Percentiles rank a stretch among this genome's conserved stretches.
These are phyloP conservation scores for Lanmaoa rubissima DNA, from an alignment of 768 basidiomycete species.

Conservation along the genomic window DNA sequence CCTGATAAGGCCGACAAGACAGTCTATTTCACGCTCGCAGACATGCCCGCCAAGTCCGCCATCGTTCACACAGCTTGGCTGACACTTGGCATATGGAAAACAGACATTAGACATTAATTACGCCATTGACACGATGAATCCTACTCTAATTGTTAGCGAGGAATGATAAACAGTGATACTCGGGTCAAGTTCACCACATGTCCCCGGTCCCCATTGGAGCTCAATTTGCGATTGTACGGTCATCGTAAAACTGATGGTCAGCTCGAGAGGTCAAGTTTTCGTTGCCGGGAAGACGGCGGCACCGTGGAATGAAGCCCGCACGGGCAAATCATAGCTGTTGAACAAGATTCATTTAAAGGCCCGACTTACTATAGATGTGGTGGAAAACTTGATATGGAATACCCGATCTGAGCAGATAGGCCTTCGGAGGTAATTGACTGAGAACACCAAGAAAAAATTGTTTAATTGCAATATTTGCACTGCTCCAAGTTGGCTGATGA, in stretches of 20 bases:
- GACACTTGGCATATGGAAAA: not conserved
- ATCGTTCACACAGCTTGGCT: not conserved
- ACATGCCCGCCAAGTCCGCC: not conserved
- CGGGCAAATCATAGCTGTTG: too few species aligned
- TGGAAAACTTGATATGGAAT: not conserved
- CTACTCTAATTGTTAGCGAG: not conserved
- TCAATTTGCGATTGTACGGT: not conserved
- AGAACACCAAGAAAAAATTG: not conserved
- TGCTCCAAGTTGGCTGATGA: not conserved
- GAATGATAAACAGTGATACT: not conserved
- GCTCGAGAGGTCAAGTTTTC: not conserved
- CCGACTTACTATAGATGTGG: not conserved
- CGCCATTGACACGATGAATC: conserved; percentile 1
- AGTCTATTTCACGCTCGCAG: not conserved
- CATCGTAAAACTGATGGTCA: not conserved
- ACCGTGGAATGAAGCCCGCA: too few species aligned
- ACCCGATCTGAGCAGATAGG: not conserved
- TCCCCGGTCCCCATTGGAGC: not conserved
- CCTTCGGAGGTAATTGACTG: not conserved
- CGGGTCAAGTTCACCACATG: conserved; percentile 1
- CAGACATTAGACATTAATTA: not conserved
- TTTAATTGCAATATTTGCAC: not conserved
- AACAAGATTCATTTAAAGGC: not conserved
- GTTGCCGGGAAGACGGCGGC: not conserved
- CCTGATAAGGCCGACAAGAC: not conserved